Conservation (phyloP, 225 moss, liverwort and hornwort species). For the Rhytidiadelphus loreus region DNA sequence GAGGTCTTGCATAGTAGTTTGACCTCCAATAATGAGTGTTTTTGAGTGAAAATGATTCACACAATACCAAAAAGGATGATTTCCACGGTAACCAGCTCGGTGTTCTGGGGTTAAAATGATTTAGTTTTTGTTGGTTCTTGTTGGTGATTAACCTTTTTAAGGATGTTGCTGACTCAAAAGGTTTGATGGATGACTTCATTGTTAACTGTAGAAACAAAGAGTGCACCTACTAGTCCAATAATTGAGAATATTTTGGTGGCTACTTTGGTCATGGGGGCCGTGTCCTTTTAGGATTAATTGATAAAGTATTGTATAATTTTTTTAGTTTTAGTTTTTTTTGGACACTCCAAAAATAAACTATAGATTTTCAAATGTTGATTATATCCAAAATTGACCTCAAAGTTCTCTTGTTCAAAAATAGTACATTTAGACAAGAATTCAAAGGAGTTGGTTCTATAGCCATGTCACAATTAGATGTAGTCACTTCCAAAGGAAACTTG, state of each 20-base stretch:
- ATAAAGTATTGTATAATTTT: not conserved
- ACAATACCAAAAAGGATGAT: not conserved
- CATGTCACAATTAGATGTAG: not conserved
- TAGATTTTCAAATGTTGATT: not conserved
- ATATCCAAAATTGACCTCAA: not conserved
- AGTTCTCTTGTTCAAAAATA: not conserved
- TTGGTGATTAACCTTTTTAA: not conserved
- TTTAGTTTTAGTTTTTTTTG: not conserved
- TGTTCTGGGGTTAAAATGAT: accelerated
- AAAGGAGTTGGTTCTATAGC: not conserved
- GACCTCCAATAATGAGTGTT: not conserved
- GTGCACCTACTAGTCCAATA: not conserved
- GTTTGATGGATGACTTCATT: too few species aligned
- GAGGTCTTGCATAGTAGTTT: not conserved
- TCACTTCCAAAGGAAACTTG: not conserved
- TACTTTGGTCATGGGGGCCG: accelerated
- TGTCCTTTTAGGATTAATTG: accelerated
- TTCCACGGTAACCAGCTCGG: accelerated
- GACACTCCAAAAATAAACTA: not conserved
- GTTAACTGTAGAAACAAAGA: not conserved
- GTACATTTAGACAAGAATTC: not conserved
- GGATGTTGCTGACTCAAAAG: accelerated
- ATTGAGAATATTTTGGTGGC: not conserved
- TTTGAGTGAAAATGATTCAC: not conserved
- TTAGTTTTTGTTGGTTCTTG: not conserved